phyloP scores from a whole-genome alignment of 495 filamentous ascomycete species.

The Neurospora tetraspora region DNA sequence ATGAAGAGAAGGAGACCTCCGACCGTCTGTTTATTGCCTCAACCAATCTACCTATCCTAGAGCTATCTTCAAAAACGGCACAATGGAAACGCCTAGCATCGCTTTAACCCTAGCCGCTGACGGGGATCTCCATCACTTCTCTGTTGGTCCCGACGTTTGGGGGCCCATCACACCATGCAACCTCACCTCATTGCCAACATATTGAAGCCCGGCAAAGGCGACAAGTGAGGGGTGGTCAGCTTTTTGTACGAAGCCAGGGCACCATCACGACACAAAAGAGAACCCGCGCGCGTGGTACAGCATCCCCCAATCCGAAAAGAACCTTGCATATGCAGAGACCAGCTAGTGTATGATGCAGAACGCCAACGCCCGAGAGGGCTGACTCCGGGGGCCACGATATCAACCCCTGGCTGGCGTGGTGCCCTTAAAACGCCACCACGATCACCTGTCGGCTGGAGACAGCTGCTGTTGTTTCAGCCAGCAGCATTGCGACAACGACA shows the following conservation, averaged over 20 bases:
- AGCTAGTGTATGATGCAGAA: background rate
- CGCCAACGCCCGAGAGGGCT: background rate
- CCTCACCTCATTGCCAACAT: background rate
- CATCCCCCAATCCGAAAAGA: constrained; percentile 2
- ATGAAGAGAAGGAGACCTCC: background rate
- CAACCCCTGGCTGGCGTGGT: background rate
- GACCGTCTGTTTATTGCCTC: background rate
- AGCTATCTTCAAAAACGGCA: no score
- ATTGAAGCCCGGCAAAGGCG: background rate
- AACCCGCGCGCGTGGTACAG: constrained; percentile 2
- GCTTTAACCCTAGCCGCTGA: background rate
- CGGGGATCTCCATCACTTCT: background rate
- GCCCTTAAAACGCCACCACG: background rate
- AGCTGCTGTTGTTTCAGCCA: background rate
- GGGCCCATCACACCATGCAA: no score
- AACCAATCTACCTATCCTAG: background rate
- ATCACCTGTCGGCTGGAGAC: background rate
- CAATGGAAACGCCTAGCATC: background rate
- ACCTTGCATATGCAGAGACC: constrained; percentile 3
- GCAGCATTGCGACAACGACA: background rate
- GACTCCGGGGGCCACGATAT: background rate
- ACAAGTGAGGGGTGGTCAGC: background rate
- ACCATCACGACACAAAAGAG: background rate
- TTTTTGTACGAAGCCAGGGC: background rate
- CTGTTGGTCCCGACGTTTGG: background rate